These are phyloP conservation scores for Elsinoe batatas DNA, from an alignment of 2,329 filamentous ascomycete species.

Conservation along the genomic window DNA sequence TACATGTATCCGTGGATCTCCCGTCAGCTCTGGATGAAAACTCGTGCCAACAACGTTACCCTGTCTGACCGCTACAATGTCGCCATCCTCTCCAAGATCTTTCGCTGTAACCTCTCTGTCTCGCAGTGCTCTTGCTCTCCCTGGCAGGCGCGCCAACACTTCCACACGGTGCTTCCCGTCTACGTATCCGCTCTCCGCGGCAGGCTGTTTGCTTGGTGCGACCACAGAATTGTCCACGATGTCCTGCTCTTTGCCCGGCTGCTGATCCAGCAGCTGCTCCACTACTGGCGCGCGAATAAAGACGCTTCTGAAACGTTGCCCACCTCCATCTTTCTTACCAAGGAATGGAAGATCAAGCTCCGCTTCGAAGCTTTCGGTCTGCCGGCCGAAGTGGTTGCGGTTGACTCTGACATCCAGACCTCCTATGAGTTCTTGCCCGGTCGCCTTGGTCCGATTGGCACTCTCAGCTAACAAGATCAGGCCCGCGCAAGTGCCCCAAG, in stretches of 20 bases:
- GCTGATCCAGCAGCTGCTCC: slow-evolving; percentile 59
- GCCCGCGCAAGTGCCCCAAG: slow-evolving; percentile 94
- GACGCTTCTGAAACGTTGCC: slow-evolving; percentile 61
- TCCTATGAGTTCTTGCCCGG: slow-evolving; percentile 86
- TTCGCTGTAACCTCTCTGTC: slow-evolving; percentile 39
- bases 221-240: slow-evolving; percentile 41
- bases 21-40: slow-evolving; percentile 89
- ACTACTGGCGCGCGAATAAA: slow-evolving; percentile 95
- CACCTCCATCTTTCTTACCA: slow-evolving; percentile 18
- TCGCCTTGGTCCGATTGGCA: slow-evolving; percentile 79
- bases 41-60: slow-evolving; percentile 90
- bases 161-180: slow-evolving; percentile 43
- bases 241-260: slow-evolving; percentile 41
- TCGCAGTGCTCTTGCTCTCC: slow-evolving; percentile 40
- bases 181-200: slow-evolving; percentile 23
- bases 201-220: slow-evolving; percentile 44
- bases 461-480: slow-evolving; percentile 82
- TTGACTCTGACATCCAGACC: slow-evolving; percentile 85
- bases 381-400: slow-evolving; percentile 88
- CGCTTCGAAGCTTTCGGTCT: slow-evolving; percentile 82
- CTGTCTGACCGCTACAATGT: slow-evolving; percentile 83
- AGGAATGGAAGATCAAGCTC: slow-evolving; percentile 66
- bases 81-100: slow-evolving; percentile 45
- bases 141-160: slow-evolving; percentile 48
- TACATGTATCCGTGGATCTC: slow-evolving; percentile 75